A percentile compares a stretch with the other conserved stretches of the same genome.
phyloP scores from a whole-genome alignment of 176 grass and related monocot genomes.

The Cymbopogon citratus region DNA sequence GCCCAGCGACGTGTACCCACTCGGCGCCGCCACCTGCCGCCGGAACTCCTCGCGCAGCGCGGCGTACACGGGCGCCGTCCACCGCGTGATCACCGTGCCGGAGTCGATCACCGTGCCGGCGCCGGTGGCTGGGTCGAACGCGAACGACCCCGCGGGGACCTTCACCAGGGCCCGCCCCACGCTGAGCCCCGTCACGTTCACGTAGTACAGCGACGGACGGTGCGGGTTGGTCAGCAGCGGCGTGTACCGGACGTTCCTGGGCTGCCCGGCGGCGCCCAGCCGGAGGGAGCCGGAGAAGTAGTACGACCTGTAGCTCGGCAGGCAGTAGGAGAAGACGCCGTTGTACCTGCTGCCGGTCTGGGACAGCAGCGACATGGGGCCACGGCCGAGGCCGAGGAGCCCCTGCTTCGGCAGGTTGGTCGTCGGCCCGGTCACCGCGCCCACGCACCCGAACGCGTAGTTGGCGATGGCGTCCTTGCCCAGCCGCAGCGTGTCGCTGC shows the following conservation, averaged over 20 bases:
- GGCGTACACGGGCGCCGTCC: conserved; percentile 70
- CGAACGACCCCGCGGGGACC: conserved; percentile 56
- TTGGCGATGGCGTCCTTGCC: conserved; percentile 48
- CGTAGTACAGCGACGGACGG: conserved; percentile 82
- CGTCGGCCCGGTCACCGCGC: conserved; percentile 47
- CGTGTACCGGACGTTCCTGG: conserved; percentile 47
- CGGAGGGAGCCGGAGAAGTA: conserved; percentile 92
- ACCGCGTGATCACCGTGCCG: conserved; percentile 87
- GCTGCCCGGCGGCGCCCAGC: conserved; percentile 69
- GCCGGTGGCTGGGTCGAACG: conserved; percentile 63
- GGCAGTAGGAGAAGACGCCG: conserved; percentile 94
- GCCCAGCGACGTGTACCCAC: conserved; percentile 84
- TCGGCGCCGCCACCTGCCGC: conserved; percentile 64
- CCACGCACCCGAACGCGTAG: conserved; percentile 82
- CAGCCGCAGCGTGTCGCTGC: conserved; percentile 61
- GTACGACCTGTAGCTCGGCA: conserved; percentile 88
- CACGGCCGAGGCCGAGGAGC: conserved; percentile 61
- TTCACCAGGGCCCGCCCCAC: conserved; percentile 49
- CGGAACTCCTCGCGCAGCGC: conserved; percentile 82
- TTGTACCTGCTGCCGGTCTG: conserved; percentile 54
- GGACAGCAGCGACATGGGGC: conserved; percentile 65
- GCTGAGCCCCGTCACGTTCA: conserved; percentile 72
- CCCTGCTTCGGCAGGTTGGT: conserved; percentile 77
- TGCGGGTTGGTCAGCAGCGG: conserved; percentile 81
- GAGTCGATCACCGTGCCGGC: conserved; percentile 88